Percentiles rank a stretch among this genome's conserved stretches.
Conservation (phyloP, 352 stramenopile genomes). For the Pythium apleroticum region DNA sequence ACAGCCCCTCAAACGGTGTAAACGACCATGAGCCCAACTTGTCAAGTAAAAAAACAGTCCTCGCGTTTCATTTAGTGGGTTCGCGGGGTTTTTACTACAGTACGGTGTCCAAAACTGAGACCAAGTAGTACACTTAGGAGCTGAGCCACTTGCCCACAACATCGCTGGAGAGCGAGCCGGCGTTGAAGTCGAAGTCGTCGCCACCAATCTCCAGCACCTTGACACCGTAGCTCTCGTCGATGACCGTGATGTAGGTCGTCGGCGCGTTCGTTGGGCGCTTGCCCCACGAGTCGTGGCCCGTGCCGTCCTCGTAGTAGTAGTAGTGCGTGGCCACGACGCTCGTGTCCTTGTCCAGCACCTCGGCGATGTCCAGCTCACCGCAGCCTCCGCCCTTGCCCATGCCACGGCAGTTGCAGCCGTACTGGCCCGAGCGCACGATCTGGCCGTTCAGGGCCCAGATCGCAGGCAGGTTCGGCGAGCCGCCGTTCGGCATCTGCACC, state of each 20-base stretch:
- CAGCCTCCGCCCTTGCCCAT: slow-evolving; percentile 59
- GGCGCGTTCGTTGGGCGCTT: slow-evolving; percentile 47
- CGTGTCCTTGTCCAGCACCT: slow-evolving; percentile 66
- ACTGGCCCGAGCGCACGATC: slow-evolving; percentile 67
- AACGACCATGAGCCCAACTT: background rate
- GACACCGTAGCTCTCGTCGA: slow-evolving; percentile 64
- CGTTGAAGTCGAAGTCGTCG: slow-evolving; percentile 67
- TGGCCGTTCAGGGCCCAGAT: slow-evolving; percentile 77
- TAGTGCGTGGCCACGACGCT: slow-evolving; percentile 72
- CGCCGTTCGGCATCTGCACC: slow-evolving; percentile 52
- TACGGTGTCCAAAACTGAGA: slow-evolving; percentile 14
- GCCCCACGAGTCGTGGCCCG: slow-evolving; percentile 63
- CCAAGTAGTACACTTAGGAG: slow-evolving; percentile 23
- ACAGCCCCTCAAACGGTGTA: background rate
- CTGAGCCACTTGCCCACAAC: slow-evolving; percentile 60
- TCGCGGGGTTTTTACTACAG: background rate
- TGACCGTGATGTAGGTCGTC: slow-evolving; percentile 69
- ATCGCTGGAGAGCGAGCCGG: slow-evolving; percentile 45
- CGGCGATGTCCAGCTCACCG: slow-evolving; percentile 76
- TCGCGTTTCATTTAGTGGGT: background rate
- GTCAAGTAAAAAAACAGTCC: slow-evolving; percentile 2
- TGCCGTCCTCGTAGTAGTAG: slow-evolving; percentile 72
- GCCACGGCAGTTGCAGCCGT: slow-evolving; percentile 83
- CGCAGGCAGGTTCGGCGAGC: slow-evolving; percentile 56
- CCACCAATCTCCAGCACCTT: slow-evolving; percentile 61